These are phyloP conservation scores for Lepidium aucheri DNA, from an alignment of 345 rosid species.

Conservation along the genomic window DNA sequence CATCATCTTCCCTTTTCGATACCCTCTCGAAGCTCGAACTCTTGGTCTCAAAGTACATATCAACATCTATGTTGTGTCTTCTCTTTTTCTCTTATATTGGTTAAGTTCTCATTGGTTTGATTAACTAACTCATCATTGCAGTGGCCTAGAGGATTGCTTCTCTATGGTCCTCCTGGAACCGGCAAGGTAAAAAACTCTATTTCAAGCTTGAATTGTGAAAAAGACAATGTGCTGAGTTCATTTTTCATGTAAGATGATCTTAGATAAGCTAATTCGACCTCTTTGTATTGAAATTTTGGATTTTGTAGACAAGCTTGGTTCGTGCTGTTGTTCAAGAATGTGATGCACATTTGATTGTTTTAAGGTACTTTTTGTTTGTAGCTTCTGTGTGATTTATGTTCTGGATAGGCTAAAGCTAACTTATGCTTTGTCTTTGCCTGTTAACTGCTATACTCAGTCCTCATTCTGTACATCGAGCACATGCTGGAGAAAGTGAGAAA, in stretches of 20 bases:
- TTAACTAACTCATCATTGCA: constrained; percentile 18
- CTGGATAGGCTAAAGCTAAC: neutral
- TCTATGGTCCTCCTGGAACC: constrained; percentile 90
- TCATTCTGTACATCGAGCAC: constrained; percentile 65
- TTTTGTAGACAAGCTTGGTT: constrained; percentile 73
- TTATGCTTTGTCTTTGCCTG: constrained; percentile 8
- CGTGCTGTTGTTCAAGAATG: constrained; percentile 85
- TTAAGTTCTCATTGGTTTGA: neutral
- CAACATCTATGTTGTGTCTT: neutral
- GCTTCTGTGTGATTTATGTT: neutral
- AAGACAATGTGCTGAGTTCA: too few relatives aligned
- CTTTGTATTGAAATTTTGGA: neutral
- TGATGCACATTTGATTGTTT: constrained; percentile 61
- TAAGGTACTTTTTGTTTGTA: constrained; percentile 46
- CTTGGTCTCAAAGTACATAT: constrained; percentile 67
- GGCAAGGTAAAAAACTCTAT: constrained; percentile 58
- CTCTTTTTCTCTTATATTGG: neutral
- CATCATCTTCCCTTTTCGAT: constrained; percentile 63
- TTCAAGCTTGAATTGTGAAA: neutral
- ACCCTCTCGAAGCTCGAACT: constrained; percentile 54
- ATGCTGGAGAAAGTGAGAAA: constrained; percentile 89
- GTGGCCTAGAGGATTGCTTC: constrained; percentile 87
- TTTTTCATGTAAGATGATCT: neutral
- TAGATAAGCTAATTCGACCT: neutral
- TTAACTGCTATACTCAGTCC: constrained; percentile 38